Evolutionary conservation across 352 stramenopile genomes (phyloP).

Genomic region (Phytophthora quininea): DNA sequence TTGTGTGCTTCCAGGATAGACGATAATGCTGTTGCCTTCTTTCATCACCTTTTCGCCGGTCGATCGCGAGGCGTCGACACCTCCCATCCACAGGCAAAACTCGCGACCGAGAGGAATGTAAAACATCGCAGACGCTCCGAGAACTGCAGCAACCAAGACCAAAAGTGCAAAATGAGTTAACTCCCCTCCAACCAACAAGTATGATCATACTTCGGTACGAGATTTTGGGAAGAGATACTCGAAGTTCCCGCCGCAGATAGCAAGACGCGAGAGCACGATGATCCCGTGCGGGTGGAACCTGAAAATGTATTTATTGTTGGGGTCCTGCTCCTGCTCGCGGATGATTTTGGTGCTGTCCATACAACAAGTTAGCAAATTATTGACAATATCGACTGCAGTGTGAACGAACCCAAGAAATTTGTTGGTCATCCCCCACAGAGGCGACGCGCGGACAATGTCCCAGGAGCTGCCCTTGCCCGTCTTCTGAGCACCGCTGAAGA

Average conservation of each 20-base stretch:
- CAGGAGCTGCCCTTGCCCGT: conserved; percentile 44
- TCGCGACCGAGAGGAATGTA: conserved; percentile 64
- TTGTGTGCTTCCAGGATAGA: conserved; percentile 50
- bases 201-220: conserved; percentile 16
- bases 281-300: conserved; percentile 62
- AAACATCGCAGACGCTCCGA: conserved; percentile 65
- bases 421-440: conserved; percentile 43
- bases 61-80: conserved; percentile 47
- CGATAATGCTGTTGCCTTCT: conserved; percentile 44
- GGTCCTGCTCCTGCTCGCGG: conserved; percentile 43
- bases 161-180: neutral
- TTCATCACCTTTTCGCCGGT: conserved; percentile 50
- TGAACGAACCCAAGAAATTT: conserved; percentile 36
- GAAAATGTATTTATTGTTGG: conserved; percentile 52
- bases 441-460: conserved; percentile 37
- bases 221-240: conserved; percentile 40
- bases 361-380: neutral
- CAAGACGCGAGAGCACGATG: conserved; percentile 53
- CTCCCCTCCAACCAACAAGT: neutral
- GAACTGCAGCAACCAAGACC: conserved; percentile 26
- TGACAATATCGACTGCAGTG: no score
- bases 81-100: conserved; percentile 60
- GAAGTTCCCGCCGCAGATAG: conserved; percentile 51
- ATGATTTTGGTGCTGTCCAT: conserved; percentile 38
- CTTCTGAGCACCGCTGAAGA: conserved; percentile 48